A percentile compares a stretch with the other conserved stretches of the same genome.
Evolutionary conservation across 306 rosid species (phyloP).

Genomic region (Vigna hirtella): DNA sequence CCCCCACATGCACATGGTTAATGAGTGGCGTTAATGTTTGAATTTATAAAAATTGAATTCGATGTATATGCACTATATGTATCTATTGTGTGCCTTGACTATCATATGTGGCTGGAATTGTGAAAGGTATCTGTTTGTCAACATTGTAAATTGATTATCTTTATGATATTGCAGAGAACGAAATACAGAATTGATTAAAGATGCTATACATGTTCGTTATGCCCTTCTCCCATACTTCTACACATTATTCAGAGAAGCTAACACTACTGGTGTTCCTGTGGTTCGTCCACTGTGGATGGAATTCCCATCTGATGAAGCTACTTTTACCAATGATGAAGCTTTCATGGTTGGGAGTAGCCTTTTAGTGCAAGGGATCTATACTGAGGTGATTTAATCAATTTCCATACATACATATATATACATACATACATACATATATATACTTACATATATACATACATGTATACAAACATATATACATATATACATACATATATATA

Average conservation of each 20-base stretch:
- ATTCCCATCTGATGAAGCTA: constrained; percentile 90
- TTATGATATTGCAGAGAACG: constrained; percentile 70
- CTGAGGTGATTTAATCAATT: constrained; percentile 68
- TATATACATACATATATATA: no score
- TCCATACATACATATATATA: not conserved
- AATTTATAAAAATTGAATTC: constrained; percentile 5
- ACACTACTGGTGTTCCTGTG: constrained; percentile 84
- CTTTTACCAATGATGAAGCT: constrained; percentile 93
- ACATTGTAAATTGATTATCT: constrained; percentile 35
- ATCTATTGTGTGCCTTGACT: constrained; percentile 23
- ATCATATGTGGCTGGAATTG: constrained; percentile 18
- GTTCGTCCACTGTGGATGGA: constrained; percentile 98
- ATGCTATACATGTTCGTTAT: constrained; percentile 86
- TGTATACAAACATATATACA: no score
- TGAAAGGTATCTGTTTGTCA: constrained; percentile 29
- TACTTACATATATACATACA: not conserved
- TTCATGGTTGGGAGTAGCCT: constrained; percentile 92
- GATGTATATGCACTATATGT: constrained; percentile 15
- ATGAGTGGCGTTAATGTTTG: constrained; percentile 15
- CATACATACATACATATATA: no score
- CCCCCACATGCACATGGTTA: not conserved
- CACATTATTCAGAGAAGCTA: constrained; percentile 93
- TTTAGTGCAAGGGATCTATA: constrained; percentile 93
- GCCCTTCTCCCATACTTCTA: constrained; percentile 88
- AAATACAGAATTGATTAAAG: constrained; percentile 78